A percentile compares a stretch with the other conserved stretches of the same genome.
Evolutionary conservation across 495 filamentous ascomycete species (phyloP).

Genomic region (Daldinia caldariorum): DNA sequence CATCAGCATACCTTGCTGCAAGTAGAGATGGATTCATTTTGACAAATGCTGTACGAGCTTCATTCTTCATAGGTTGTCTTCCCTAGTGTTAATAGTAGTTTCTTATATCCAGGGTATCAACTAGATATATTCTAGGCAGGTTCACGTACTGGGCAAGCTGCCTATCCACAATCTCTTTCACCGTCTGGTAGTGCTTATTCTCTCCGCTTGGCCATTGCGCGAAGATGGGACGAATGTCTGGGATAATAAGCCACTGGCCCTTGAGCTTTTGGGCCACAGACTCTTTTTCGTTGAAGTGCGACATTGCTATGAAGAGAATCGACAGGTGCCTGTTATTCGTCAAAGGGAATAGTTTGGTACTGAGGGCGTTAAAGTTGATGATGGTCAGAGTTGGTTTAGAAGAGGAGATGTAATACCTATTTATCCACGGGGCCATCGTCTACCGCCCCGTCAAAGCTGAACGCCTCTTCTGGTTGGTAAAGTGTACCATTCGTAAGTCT

Average conservation of each 20-base stretch:
- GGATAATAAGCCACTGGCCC: constrained; percentile 40
- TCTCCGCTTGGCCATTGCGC: constrained; percentile 37
- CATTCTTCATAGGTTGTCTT: constrained; percentile 26
- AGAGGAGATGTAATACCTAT: neutral
- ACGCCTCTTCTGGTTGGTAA: no score
- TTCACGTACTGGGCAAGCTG: constrained; percentile 32
- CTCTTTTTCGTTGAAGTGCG: constrained; percentile 27
- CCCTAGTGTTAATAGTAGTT: constrained; percentile 8
- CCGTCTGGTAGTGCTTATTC: constrained; percentile 34
- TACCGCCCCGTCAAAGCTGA: neutral
- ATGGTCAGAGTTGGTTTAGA: neutral
- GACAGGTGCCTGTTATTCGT: neutral
- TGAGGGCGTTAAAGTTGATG: neutral
- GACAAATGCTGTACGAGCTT: constrained; percentile 30
- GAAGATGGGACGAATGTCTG: constrained; percentile 42
- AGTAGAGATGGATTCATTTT: constrained; percentile 37
- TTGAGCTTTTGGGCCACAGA: constrained; percentile 35
- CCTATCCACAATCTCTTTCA: constrained; percentile 35
- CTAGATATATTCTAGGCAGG: neutral
- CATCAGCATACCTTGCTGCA: constrained; percentile 32
- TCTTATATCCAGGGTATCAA: neutral
- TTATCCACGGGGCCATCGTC: no score
- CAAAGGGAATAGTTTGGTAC: neutral
- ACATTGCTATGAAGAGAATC: constrained; percentile 18
- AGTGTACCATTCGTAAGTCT: no score